phyloP scores from a whole-genome alignment of 768 basidiomycete genomes.

The Cubamyces sp. region DNA sequence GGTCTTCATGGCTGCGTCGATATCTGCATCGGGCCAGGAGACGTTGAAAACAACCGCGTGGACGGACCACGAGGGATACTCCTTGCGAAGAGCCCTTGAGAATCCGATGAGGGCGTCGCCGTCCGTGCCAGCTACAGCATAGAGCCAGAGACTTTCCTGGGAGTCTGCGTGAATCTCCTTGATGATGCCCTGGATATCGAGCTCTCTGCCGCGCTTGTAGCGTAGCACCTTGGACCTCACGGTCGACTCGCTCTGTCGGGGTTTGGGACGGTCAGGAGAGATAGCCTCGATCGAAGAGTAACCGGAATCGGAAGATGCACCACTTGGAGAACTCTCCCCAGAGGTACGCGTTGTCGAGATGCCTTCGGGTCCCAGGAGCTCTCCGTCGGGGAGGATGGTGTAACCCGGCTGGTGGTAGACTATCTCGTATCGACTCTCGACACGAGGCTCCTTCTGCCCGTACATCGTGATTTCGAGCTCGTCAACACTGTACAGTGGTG shows the following conservation, averaged over 20 bases:
- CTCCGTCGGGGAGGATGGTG: background rate
- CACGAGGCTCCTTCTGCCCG: constrained; percentile 16
- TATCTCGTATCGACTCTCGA: constrained; percentile 28
- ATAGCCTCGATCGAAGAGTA: too few relatives aligned
- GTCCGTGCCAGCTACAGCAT: constrained; percentile 34
- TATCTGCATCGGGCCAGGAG: constrained; percentile 21
- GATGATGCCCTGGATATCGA: constrained; percentile 25
- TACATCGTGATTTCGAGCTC: constrained; percentile 23
- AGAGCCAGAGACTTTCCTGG: constrained; percentile 33
- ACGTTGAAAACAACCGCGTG: constrained; percentile 35
- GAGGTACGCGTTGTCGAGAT: too few relatives aligned
- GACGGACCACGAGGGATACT: constrained; percentile 38
- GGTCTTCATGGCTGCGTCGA: background rate
- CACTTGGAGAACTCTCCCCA: too few relatives aligned
- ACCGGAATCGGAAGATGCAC: too few relatives aligned
- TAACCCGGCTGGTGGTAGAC: constrained; percentile 22
- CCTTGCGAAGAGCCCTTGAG: constrained; percentile 35
- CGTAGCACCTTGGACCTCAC: background rate
- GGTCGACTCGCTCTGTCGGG: too few relatives aligned
- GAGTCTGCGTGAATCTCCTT: background rate
- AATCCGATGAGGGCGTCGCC: constrained; percentile 40
- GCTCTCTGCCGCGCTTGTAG: constrained; percentile 27
- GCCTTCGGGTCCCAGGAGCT: too few relatives aligned
- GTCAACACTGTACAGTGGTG: constrained; percentile 28
- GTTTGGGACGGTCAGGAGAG: too few relatives aligned